Base-by-base conservation (phyloP, 164 flowering plant genomes). In the Berberis vulgaris region DNA sequence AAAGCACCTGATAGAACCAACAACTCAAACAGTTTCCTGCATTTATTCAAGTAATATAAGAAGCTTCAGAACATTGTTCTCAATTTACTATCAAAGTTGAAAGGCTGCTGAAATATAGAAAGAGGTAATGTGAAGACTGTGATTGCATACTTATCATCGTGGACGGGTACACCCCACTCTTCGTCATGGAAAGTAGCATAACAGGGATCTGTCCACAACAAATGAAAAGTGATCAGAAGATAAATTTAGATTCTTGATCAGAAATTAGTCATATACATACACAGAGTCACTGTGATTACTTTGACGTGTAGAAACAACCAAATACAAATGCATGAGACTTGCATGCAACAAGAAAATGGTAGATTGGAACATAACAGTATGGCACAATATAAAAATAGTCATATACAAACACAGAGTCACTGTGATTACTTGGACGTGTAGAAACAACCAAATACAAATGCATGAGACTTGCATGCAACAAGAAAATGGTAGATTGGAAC, bases 161-260 rank as follows among this genome's bases (percentile, higher is more conserved):
- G 92, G 13, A 83, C 84, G 45, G 90, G 88, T 71, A 84, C 79
- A 68, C 96, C 96, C 96, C 96, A 88, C 80, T 88, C 92, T 74
- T 84, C 89, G 62, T 86, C 96, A 61, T 88, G 96, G 59, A 86
- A 88, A 68, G 84, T 78, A 73, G 74, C 81, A 77, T 86, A 86
- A 44, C 75, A 71, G 47, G 80, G 84, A 71, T 86, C 96, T 88
- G 70, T 54, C 49, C 26, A 26, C 26, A 59, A 54, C 13, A 69
- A 73, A 68, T 43, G 56, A 72, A 59, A 72, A 63, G 45, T 5
- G 43, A 52, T 49, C 58, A 10, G 60, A 41, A 66, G 11, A 59
- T 50, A 44, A 49, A 66, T 12, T 52, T 40, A 42, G 39, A 49
- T 8, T 60, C 41, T 60, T 6, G 50, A 11, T 43, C 40, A 10